Conservation (phyloP, 441 rosid species). For the Cnidoscolus chayamansa region DNA sequence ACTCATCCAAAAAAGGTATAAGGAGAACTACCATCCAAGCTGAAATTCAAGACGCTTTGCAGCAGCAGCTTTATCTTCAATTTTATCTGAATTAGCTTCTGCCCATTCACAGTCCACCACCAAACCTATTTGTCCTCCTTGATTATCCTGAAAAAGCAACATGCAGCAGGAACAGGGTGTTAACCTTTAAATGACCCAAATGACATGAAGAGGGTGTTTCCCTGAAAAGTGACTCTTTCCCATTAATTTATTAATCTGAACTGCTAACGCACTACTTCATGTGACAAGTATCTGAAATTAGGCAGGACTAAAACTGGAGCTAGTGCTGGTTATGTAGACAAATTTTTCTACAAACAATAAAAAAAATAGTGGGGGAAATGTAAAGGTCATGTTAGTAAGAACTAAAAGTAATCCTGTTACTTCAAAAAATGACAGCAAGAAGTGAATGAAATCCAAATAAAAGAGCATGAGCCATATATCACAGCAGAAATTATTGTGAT, state of each 20-base stretch:
- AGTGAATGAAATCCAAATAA: neutral
- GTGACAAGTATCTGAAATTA: neutral
- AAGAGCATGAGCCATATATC: neutral
- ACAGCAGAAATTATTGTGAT: neutral
- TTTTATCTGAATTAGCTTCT: constrained; percentile 65
- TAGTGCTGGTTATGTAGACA: neutral
- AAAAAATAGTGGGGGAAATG: neutral
- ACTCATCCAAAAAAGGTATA: neutral
- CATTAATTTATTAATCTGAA: neutral
- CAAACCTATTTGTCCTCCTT: constrained; percentile 79
- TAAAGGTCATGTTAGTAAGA: neutral
- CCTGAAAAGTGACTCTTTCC: constrained; percentile 2
- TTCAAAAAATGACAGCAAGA: neutral
- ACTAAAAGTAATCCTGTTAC: neutral
- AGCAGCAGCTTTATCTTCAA: constrained; percentile 72
- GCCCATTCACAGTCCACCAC: constrained; percentile 96
- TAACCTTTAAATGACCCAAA: constrained; percentile 13
- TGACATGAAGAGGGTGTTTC: neutral
- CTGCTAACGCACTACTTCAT: neutral
- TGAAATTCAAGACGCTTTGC: constrained; percentile 84
- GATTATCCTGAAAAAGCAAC: constrained; percentile 53
- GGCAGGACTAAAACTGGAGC: neutral
- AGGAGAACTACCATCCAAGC: constrained; percentile 71
- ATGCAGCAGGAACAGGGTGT: constrained; percentile 16
- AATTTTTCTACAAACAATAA: neutral